A percentile compares a stretch with the other conserved stretches of the same genome.
phyloP scores from a whole-genome alignment of 352 stramenopile genomes.

The Phytophthora fragariae region DNA sequence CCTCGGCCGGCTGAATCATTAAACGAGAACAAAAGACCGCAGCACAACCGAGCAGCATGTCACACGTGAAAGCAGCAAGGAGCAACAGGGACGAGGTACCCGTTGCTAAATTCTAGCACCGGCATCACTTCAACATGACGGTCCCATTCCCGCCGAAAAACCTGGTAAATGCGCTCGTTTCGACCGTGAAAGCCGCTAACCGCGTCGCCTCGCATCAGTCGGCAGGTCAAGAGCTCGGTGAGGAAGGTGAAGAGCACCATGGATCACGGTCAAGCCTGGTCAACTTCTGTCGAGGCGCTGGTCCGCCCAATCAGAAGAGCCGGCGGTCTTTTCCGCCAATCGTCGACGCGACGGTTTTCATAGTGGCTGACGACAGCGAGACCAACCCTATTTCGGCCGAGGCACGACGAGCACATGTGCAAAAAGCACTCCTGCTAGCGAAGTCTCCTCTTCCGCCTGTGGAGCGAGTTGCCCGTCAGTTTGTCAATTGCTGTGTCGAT shows the following conservation, averaged over 20 bases:
- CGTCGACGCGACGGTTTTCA: slow-evolving; percentile 19
- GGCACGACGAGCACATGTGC: slow-evolving; percentile 22
- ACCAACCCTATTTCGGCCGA: slow-evolving; percentile 30
- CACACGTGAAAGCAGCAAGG: no score
- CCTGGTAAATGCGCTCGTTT: neutral
- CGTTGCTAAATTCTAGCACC: no score
- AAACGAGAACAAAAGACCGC: neutral
- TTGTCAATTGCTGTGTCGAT: slow-evolving; percentile 23
- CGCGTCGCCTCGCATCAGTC: slow-evolving; percentile 10
- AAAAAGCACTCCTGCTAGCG: slow-evolving; percentile 27
- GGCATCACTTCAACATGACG: no score
- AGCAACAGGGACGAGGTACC: no score
- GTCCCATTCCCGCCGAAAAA: no score
- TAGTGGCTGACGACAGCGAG: slow-evolving; percentile 35
- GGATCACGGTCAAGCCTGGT: neutral
- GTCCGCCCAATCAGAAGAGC: slow-evolving; percentile 19
- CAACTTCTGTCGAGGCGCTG: neutral
- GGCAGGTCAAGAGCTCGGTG: neutral
- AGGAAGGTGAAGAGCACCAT: no score
- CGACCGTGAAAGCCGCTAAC: neutral
- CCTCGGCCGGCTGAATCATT: slow-evolving; percentile 38
- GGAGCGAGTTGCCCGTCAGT: slow-evolving; percentile 5
- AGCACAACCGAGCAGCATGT: neutral
- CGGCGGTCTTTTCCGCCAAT: slow-evolving; percentile 35
- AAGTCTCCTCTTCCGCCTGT: slow-evolving; percentile 27